Conservation (phyloP, 1,284 basidiomycete genomes). For the Vanrija sp. region DNA sequence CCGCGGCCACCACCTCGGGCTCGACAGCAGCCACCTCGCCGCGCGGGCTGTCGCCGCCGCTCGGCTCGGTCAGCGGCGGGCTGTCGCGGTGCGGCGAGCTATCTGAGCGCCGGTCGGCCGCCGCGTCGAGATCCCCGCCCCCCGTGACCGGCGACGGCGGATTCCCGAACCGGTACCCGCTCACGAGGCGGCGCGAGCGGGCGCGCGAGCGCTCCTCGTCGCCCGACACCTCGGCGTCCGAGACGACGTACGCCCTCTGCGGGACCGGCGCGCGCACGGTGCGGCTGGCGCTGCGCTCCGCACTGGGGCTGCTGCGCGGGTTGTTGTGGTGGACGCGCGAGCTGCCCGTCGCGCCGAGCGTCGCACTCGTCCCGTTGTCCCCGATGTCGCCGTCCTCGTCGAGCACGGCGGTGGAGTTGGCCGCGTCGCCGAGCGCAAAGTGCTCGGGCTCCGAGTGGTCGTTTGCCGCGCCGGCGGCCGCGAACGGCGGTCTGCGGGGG, state of each 20-base stretch:
- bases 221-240: not conserved
- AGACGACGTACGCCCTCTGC: not conserved
- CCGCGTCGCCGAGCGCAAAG: constrained; percentile 27
- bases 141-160: constrained; percentile 26
- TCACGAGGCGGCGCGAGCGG: constrained; percentile 38
- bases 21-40: not conserved
- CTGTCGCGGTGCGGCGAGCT: constrained; percentile 16
- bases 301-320: not conserved
- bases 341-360: not conserved
- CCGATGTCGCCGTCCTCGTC: not conserved
- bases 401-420: not conserved
- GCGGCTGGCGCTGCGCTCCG: not conserved
- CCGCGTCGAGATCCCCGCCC: not conserved
- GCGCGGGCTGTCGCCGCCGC: not conserved
- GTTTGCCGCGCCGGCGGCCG: constrained; percentile 24
- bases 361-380: not conserved
- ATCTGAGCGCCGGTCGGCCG: not conserved
- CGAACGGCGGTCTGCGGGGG: constrained; percentile 35
- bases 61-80: constrained; percentile 28
- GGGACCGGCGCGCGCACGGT: constrained; percentile 1
- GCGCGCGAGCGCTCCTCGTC: constrained; percentile 36
- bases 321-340: not conserved
- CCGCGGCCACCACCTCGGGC: not conserved
- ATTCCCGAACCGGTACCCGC: constrained; percentile 46
- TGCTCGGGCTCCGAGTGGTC: constrained; percentile 31